Evolutionary conservation across 148 eudicot species (phyloP).

Genomic region (Nepenthes gracilis): DNA sequence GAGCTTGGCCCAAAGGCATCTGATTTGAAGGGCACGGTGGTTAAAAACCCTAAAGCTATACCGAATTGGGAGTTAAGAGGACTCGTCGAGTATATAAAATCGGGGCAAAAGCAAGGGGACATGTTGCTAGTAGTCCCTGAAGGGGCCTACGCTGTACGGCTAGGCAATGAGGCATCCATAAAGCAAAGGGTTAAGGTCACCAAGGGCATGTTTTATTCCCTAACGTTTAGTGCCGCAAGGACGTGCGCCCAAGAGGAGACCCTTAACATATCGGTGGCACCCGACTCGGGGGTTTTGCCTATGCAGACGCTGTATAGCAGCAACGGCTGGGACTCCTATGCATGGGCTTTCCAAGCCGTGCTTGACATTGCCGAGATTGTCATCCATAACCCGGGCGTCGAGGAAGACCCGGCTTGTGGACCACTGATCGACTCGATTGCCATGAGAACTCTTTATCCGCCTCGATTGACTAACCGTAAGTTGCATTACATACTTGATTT

Average conservation of each 20-base stretch:
- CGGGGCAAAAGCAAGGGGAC: conserved; percentile 94
- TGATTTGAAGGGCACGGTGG: conserved; percentile 57
- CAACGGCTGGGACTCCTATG: conserved; percentile 88
- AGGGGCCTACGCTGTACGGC: conserved; percentile 72
- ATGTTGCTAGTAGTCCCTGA: conserved; percentile 85
- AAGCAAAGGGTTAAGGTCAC: conserved; percentile 49
- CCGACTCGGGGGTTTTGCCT: conserved; percentile 62
- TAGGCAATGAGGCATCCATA: conserved; percentile 86
- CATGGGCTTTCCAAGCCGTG: conserved; percentile 65
- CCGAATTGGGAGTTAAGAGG: conserved; percentile 66
- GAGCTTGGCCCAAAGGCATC: conserved; percentile 48
- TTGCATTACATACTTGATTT: not conserved
- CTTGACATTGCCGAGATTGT: conserved; percentile 35
- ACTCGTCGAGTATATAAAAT: conserved; percentile 80
- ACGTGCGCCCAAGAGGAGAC: conserved; percentile 86
- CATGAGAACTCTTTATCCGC: conserved; percentile 60
- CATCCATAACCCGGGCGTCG: conserved; percentile 80
- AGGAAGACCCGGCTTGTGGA: conserved; percentile 88
- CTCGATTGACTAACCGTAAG: conserved; percentile 47
- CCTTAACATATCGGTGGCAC: conserved; percentile 69
- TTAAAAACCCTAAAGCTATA: conserved; percentile 34
- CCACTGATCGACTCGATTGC: conserved; percentile 76
- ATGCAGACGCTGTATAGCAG: conserved; percentile 89
- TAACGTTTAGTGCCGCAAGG: conserved; percentile 82
- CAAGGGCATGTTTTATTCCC: conserved; percentile 67